A percentile compares a stretch with the other conserved stretches of the same genome.
Conservation (phyloP, 768 basidiomycete genomes). For the Boletales sp. region DNA sequence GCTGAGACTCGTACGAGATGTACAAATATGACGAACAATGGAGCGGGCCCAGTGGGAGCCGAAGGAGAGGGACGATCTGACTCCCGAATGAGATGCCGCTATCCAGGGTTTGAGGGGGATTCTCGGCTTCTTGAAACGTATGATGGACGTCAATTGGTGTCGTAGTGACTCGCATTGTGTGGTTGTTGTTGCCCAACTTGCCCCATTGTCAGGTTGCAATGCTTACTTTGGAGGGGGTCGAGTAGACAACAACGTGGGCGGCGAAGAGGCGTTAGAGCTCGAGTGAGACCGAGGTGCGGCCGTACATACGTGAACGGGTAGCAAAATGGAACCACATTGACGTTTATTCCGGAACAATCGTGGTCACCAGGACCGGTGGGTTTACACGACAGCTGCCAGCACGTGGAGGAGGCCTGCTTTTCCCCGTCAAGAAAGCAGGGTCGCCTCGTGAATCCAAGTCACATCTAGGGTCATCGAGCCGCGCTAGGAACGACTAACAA, state of each 20-base stretch:
- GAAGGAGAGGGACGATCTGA: slow-evolving; percentile 10
- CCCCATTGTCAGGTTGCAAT: no score
- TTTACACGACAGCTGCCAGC: neutral
- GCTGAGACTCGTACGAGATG: slow-evolving; percentile 1
- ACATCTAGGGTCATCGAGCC: no score
- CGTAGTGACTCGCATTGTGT: slow-evolving; percentile 1
- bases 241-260: no score
- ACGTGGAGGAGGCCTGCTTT: neutral
- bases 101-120: slow-evolving; percentile 2
- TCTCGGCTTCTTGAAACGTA: slow-evolving; percentile 13
- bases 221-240: no score
- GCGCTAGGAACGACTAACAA: no score
- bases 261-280: neutral
- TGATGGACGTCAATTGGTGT: slow-evolving; percentile 1
- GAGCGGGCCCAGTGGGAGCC: neutral
- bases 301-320: neutral
- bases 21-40: slow-evolving; percentile 11
- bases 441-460: slow-evolving; percentile 9
- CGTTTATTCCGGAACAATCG: no score
- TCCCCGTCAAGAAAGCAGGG: slow-evolving; percentile 13
- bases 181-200: no score
- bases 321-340: no score
- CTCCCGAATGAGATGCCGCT: slow-evolving; percentile 7
- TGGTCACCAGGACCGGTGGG: no score
- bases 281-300: slow-evolving; percentile 1